Evolutionary conservation across 148 eudicot species (phyloP).

Genomic region (Arbutus unedo): DNA sequence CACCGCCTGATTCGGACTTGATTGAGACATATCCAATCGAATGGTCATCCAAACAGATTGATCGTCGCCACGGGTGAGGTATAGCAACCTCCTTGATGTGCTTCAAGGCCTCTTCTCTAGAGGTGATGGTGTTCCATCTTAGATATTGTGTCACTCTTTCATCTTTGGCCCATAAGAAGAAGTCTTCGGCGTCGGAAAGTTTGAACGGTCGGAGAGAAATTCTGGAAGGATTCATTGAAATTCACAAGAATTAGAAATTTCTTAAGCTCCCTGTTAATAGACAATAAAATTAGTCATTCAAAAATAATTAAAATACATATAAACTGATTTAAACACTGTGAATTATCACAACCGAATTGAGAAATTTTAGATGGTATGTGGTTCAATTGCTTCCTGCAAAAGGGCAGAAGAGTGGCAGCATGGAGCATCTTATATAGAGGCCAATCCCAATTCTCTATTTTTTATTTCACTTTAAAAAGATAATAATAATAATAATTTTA

Average conservation of each 20-base stretch:
- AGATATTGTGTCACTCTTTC: slow-evolving; percentile 42
- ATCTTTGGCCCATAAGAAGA: slow-evolving; percentile 55
- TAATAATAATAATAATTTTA: too few relatives aligned
- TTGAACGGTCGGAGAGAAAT: slow-evolving; percentile 51
- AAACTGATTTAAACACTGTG: too few relatives aligned
- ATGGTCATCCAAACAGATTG: slow-evolving; percentile 48
- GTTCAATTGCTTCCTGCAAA: too few relatives aligned
- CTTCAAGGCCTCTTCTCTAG: slow-evolving; percentile 40
- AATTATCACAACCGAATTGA: too few relatives aligned
- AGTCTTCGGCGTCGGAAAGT: slow-evolving; percentile 50
- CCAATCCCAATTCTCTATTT: too few relatives aligned
- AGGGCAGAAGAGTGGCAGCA: too few relatives aligned
- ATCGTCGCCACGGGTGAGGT: slow-evolving; percentile 62
- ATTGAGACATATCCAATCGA: slow-evolving; percentile 50
- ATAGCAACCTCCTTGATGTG: slow-evolving; percentile 41
- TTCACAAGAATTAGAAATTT: background rate
- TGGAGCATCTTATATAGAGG: too few relatives aligned
- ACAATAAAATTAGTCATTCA: too few relatives aligned
- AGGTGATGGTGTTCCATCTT: slow-evolving; percentile 39
- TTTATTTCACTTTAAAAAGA: too few relatives aligned
- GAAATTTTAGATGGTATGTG: too few relatives aligned
- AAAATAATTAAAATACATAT: too few relatives aligned
- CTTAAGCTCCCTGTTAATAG: too few relatives aligned
- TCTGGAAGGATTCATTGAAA: slow-evolving; percentile 27
- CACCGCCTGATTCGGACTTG: slow-evolving; percentile 30